Conservation (phyloP, 192 early-diverging fungal genomes). For the Obelidium mucronatum region DNA sequence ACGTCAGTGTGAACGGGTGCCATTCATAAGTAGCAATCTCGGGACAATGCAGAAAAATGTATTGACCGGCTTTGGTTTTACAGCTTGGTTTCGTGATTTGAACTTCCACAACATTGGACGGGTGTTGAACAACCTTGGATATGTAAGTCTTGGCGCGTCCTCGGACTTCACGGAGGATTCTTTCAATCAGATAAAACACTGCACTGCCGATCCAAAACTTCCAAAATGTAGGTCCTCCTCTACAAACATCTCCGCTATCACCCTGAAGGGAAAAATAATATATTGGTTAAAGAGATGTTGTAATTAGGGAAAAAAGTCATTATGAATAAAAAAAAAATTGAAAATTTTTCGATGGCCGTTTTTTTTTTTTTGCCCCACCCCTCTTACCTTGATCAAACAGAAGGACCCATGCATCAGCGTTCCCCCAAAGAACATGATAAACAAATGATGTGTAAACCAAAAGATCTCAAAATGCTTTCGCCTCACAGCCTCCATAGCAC, state of each 20-base stretch:
- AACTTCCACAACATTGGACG: slow-evolving; percentile 81
- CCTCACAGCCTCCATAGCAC: slow-evolving; percentile 66
- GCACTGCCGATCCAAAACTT: slow-evolving; percentile 79
- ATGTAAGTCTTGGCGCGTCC: slow-evolving; percentile 72
- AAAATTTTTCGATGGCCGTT: slow-evolving; percentile 1
- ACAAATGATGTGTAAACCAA: slow-evolving; percentile 89
- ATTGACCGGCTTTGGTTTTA: slow-evolving; percentile 75
- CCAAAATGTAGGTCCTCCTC: slow-evolving; percentile 78
- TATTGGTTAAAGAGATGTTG: no score
- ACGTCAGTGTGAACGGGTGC: slow-evolving; percentile 88
- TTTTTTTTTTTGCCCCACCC: not conserved
- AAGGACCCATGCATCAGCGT: slow-evolving; percentile 83
- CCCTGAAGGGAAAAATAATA: slow-evolving; percentile 27
- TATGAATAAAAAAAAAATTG: no score
- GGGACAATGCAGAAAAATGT: slow-evolving; percentile 79
- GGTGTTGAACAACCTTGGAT: slow-evolving; percentile 84
- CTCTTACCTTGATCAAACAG: slow-evolving; percentile 77
- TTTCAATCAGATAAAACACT: slow-evolving; percentile 74
- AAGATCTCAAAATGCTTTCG: slow-evolving; percentile 80
- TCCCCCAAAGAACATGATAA: slow-evolving; percentile 83
- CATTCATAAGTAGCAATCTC: slow-evolving; percentile 76
- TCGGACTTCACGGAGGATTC: slow-evolving; percentile 74
- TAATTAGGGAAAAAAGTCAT: no score
- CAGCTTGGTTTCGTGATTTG: slow-evolving; percentile 74
- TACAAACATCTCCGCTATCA: slow-evolving; percentile 60